Evolutionary conservation across 768 basidiomycete species (phyloP), one percentile per base, ranked within the genome.

Genomic region (Lepiota venenata): DNA sequence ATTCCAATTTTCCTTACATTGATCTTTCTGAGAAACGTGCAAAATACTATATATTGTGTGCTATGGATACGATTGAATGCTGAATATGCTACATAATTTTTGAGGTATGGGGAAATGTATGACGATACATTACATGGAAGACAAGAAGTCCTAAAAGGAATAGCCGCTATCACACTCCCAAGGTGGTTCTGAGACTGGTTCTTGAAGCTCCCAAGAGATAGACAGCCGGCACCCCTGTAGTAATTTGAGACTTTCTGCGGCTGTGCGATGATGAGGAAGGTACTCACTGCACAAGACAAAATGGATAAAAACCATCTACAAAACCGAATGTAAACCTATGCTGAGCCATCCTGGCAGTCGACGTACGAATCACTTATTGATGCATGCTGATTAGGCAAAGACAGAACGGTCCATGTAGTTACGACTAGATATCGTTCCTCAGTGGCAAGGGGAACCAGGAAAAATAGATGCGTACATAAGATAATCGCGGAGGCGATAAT

Each of bases 401-500:
- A 64, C 18, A 55, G 53, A 16, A 65, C 47, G 10, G 63, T 63
- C 58, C 63, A 45, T 12, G 56, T 62, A 3, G 61, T 64, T 36
- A 62, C 57, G 20, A 57, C 67, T 68, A 40, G 12, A 40, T 37
- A 41, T 54, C 21, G 47, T 8, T n/a, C 47, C 3, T 27, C 41
- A 29, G 50, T 38, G 25, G 41, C 4, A 21, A 16, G 39, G 35
- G 39, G 29, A 25, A 25, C 2, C 25, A 25, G 11, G 25, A 50
- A 21, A 21, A 4, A 20, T 5, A 12, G 7, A 15, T 0, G 45
- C 67, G 21, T 47, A 76, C 77, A 53, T 42, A 75, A 64, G 14
- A 74, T 48, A 9, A 68, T 27, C 21, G 67, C 22, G 54, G 71
- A 75, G 3, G 68, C 67, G 21, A 66, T 61, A 9, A 68, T 64